phyloP scores from a whole-genome alignment of 1,139 yeast genomes.

The Geotrichum klebahnii region DNA sequence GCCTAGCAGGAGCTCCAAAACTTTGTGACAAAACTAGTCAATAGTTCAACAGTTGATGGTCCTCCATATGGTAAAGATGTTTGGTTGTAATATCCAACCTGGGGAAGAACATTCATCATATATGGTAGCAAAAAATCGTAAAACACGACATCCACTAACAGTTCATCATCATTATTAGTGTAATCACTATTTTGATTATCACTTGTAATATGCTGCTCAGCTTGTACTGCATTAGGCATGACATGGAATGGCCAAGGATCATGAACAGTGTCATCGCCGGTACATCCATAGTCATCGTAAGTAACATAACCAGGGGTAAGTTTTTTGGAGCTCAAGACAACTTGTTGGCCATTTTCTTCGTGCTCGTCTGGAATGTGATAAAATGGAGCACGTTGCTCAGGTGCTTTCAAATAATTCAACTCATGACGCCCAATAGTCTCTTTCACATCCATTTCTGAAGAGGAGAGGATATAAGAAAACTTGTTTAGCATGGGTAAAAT shows the following conservation, averaged over 20 bases:
- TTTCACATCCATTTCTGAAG: slow-evolving; percentile 3
- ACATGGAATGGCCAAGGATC: slow-evolving; percentile 54
- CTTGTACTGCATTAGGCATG: slow-evolving; percentile 73
- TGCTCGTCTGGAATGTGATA: slow-evolving; percentile 15
- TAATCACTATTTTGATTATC: too few species aligned
- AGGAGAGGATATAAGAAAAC: slow-evolving; percentile 44
- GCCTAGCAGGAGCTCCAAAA: too few species aligned
- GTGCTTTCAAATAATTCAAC: slow-evolving; percentile 19
- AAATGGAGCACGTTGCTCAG: slow-evolving; percentile 28
- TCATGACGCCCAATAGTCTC: slow-evolving; percentile 6
- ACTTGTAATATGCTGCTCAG: slow-evolving; percentile 37
- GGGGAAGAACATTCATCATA: slow-evolving; percentile 53
- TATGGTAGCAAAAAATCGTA: slow-evolving; percentile 70
- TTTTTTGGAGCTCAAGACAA: slow-evolving; percentile 19
- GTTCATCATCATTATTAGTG: slow-evolving; percentile 30
- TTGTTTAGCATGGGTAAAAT: slow-evolving; percentile 51
- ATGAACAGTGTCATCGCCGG: slow-evolving; percentile 89
- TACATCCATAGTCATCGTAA: slow-evolving; percentile 71
- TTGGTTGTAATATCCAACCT: slow-evolving; percentile 15
- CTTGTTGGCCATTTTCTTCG: neutral
- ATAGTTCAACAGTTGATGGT: slow-evolving; percentile 30
- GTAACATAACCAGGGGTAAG: slow-evolving; percentile 67
- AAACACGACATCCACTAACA: slow-evolving; percentile 65
- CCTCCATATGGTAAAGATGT: slow-evolving; percentile 26
- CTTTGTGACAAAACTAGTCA: slow-evolving; percentile 15